Evolutionary conservation across 1,284 basidiomycete species (phyloP), one percentile per base, ranked within the genome.

Genomic region (Anthracocystis panici-leucophaei): DNA sequence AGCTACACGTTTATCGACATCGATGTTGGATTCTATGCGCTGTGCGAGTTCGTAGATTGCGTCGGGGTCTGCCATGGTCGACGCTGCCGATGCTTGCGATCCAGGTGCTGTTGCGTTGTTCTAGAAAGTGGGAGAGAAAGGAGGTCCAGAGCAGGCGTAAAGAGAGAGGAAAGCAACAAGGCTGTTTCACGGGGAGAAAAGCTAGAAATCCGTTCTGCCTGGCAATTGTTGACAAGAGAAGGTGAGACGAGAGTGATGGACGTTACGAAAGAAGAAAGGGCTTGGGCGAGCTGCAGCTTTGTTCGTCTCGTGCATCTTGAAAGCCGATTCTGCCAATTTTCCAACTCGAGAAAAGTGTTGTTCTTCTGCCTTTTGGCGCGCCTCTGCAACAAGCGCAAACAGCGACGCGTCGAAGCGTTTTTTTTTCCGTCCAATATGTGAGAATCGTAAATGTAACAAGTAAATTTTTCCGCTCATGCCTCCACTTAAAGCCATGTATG

Each of bases 1-100:
- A 23, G 69, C 68, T 1, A 73, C 64, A 11, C 61, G 44, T 38
- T 78, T 78, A 55, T 78, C 76, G 38, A 65, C 59, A 4, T 76
- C 74, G 35, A 72, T 64, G 65, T 62, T 76, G 51, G 69, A 68
- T 18, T 72, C 68, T 55, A 76, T 61, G 54, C 65, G 65, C 16
- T 72, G 57, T 3, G 74, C 60, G 9, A 76, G 51, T 31, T 72
- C 65, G 65, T 76, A 76, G 56, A 76, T 61, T 31, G 65, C 56
- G 38, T 76, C 74, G 21, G 74, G 44, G 33, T 76, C 69, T 20
- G 63, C 74, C 74, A 76, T 76, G 31, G 27, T 53, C 23, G 38
- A 20, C 10, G 41, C 35, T 33, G 58, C 16, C 23, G 29, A 38
- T 40, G 25, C 2, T 14, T 29, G 27, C n/a, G 25, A 49, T 10